Evolutionary conservation across 176 grass and related monocot species (phyloP).

Genomic region (Oryza punctata): DNA sequence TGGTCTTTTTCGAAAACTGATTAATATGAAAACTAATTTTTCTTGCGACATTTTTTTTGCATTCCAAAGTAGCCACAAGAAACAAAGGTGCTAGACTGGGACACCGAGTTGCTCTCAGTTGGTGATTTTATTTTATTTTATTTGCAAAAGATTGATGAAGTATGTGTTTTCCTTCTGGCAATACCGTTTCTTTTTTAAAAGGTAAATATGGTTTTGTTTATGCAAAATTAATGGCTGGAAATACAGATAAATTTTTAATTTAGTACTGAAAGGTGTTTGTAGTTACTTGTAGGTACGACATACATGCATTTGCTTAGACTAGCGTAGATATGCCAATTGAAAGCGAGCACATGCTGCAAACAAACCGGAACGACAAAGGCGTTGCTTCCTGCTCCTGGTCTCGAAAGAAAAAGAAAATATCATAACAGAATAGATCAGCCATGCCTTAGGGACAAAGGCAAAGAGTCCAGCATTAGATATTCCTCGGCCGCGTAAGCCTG

Average conservation of each 20-base stretch:
- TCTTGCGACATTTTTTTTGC: no score
- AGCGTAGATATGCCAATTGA: not conserved
- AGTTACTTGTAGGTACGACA: not conserved
- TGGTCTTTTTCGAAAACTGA: no score
- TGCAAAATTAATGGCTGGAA: not conserved
- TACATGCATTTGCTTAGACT: not conserved
- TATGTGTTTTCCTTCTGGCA: not conserved
- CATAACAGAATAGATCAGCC: not conserved
- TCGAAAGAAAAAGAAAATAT: not conserved
- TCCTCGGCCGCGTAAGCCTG: slow-evolving; percentile 15
- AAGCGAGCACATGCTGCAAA: not conserved
- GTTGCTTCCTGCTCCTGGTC: not conserved
- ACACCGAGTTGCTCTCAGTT: no score
- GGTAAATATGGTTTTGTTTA: not conserved
- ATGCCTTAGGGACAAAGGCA: slow-evolving; percentile 43
- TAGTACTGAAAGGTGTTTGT: not conserved
- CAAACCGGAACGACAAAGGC: not conserved
- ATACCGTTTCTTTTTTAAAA: not conserved
- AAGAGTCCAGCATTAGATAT: not conserved
- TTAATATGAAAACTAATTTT: no score
- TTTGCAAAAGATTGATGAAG: not conserved
- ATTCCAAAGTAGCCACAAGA: no score
- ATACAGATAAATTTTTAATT: not conserved
- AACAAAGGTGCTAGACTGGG: no score
- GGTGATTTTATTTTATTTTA: no score